Percentiles rank a stretch among this genome's conserved stretches.
Conservation (phyloP, 2,329 filamentous ascomycete species). For the Xylariaceae sp. region DNA sequence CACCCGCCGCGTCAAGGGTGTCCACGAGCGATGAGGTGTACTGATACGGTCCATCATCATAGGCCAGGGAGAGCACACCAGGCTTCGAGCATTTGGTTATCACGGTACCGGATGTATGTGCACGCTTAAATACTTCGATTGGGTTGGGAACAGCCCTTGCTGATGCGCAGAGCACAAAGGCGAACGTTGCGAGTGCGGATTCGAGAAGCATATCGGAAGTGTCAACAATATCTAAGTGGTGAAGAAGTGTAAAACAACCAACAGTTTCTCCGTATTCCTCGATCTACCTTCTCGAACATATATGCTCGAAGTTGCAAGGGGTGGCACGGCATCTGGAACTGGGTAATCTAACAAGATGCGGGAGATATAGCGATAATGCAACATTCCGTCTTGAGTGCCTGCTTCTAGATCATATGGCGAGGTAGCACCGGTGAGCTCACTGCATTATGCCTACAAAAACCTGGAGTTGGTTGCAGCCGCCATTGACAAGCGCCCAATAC, state of each 20-base stretch:
- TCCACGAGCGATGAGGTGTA: conserved; percentile 55
- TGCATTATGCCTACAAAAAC: conserved; percentile 6
- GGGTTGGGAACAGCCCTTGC: conserved; percentile 41
- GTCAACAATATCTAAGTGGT: not conserved
- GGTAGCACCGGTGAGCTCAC: conserved; percentile 2
- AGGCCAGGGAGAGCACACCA: conserved; percentile 53
- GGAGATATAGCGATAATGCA: conserved; percentile 10
- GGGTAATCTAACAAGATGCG: conserved; percentile 14
- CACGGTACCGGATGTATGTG: conserved; percentile 45
- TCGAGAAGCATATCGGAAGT: conserved; percentile 31
- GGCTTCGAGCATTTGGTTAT: conserved; percentile 49
- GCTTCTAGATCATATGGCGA: conserved; percentile 18
- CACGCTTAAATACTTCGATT: conserved; percentile 45
- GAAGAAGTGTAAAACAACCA: not conserved
- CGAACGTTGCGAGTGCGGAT: conserved; percentile 25
- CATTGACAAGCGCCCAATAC: conserved; percentile 14
- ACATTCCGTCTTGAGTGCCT: conserved; percentile 9
- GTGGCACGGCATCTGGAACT: conserved; percentile 8
- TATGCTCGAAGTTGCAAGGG: conserved; percentile 3
- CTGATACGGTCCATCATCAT: conserved; percentile 55
- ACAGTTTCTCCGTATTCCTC: not conserved
- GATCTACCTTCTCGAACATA: conserved; percentile 1
- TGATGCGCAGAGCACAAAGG: conserved; percentile 33
- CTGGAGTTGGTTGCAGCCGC: conserved; percentile 6
- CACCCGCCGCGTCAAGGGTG: conserved; percentile 49